Evolutionary conservation across 192 early-diverging fungal species (phyloP).

Genomic region (Mycoemilia scoparia): DNA sequence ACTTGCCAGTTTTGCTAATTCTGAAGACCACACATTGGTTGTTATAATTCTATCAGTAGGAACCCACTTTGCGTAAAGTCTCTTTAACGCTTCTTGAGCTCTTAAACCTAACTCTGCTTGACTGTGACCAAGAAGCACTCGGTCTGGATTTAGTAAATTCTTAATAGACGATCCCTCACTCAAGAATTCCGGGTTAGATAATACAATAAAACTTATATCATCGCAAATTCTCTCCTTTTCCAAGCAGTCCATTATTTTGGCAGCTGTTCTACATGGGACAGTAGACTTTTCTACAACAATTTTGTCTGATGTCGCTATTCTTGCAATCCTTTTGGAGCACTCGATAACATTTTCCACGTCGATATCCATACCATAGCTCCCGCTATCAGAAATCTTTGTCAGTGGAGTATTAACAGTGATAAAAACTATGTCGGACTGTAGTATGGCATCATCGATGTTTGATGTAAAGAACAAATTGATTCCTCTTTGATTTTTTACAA

Average conservation of each 20-base stretch:
- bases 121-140: constrained; percentile 73
- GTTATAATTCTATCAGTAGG: constrained; percentile 70
- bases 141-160: constrained; percentile 71
- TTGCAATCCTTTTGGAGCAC: constrained; percentile 67
- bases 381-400: constrained; percentile 41
- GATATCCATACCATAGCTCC: constrained; percentile 59
- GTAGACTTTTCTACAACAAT: constrained; percentile 92
- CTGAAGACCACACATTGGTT: constrained; percentile 86
- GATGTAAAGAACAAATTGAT: constrained; percentile 79
- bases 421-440: constrained; percentile 71
- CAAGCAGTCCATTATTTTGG: constrained; percentile 67
- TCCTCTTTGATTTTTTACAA: constrained; percentile 53
- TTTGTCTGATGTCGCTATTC: constrained; percentile 57
- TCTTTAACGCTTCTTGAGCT: constrained; percentile 58
- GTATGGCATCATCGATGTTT: constrained; percentile 58
- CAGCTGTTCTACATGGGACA: constrained; percentile 81
- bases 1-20: constrained; percentile 72
- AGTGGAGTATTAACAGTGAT: constrained; percentile 89
- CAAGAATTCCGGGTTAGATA: constrained; percentile 91
- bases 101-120: constrained; percentile 45
- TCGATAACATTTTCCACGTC: constrained; percentile 57
- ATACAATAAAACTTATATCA: constrained; percentile 60
- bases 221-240: constrained; percentile 46
- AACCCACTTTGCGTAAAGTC: constrained; percentile 78
- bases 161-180: constrained; percentile 80